Conservation (phyloP, 1,284 basidiomycete genomes). For the Ganoderma resinaceum region DNA sequence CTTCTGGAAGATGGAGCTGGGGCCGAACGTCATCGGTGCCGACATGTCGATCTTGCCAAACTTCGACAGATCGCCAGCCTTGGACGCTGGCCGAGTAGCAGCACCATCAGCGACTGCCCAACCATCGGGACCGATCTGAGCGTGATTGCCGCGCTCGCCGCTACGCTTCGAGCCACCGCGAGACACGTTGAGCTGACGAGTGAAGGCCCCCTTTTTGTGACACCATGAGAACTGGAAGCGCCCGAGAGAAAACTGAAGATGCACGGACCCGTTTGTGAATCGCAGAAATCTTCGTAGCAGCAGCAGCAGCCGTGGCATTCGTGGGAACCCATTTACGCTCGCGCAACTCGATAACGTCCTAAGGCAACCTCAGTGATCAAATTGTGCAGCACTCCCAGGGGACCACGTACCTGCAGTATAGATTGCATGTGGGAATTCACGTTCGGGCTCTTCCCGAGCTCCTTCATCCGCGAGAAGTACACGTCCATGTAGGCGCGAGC, state of each 20-base stretch:
- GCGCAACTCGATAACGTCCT: constrained; percentile 84
- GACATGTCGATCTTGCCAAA: constrained; percentile 87
- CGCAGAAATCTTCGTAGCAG: constrained; percentile 91
- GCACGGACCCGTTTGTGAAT: constrained; percentile 86
- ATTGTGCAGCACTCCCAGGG: background rate
- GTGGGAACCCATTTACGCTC: constrained; percentile 83
- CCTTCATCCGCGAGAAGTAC: constrained; percentile 91
- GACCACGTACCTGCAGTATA: constrained; percentile 84
- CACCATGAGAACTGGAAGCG: background rate
- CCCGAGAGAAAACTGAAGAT: background rate
- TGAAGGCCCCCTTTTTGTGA: constrained; percentile 64
- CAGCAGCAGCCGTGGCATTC: constrained; percentile 71
- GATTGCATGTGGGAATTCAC: constrained; percentile 91
- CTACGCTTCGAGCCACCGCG: constrained; percentile 90
- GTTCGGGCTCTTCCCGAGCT: constrained; percentile 75
- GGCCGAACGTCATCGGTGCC: constrained; percentile 74
- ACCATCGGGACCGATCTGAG: constrained; percentile 73
- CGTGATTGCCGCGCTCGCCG: constrained; percentile 67
- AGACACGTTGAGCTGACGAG: constrained; percentile 62
- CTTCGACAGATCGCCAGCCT: constrained; percentile 87
- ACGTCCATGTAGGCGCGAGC: constrained; percentile 88
- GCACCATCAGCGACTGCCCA: constrained; percentile 83
- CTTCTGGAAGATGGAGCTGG: constrained; percentile 82
- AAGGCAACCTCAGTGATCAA: background rate
- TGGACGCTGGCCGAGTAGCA: constrained; percentile 68